These are phyloP conservation scores for Dillenia suffruticosa DNA, from an alignment of 164 flowering plant genomes.

Conservation along the genomic window DNA sequence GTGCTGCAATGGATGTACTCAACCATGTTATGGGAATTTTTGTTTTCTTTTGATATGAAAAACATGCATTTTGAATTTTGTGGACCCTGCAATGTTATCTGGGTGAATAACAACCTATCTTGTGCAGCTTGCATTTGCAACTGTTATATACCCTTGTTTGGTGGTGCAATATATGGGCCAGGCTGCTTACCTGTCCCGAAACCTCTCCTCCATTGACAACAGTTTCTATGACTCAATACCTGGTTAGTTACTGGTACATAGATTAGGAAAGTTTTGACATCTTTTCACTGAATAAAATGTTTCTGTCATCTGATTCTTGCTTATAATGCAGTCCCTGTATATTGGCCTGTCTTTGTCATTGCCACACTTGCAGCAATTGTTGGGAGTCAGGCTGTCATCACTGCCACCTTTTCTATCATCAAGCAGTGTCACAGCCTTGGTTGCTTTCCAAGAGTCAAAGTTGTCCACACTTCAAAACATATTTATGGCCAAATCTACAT, in stretches of 20 bases:
- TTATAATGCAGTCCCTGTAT: conserved; percentile 42
- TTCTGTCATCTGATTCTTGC: conserved; percentile 1
- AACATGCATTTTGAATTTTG: no score
- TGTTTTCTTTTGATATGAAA: no score
- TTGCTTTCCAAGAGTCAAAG: conserved; percentile 86
- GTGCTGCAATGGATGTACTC: no score
- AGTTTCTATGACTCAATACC: conserved; percentile 72
- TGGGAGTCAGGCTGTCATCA: conserved; percentile 82
- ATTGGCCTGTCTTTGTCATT: conserved; percentile 83
- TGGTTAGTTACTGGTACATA: conserved; percentile 32
- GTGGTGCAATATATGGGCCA: conserved; percentile 84
- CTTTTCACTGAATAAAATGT: background rate
- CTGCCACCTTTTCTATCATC: conserved; percentile 79
- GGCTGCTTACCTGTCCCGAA: conserved; percentile 78
- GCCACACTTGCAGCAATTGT: conserved; percentile 83
- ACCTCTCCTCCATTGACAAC: conserved; percentile 24
- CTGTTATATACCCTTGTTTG: conserved; percentile 70
- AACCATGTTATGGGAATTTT: no score
- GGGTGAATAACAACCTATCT: conserved; percentile 4
- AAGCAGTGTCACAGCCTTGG: conserved; percentile 88
- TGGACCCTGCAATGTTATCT: no score
- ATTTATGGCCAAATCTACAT: conserved; percentile 81
- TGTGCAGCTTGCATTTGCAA: conserved; percentile 74
- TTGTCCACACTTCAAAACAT: conserved; percentile 79
- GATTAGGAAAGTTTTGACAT: background rate